Percentiles rank a stretch among this genome's conserved stretches.
These are phyloP conservation scores for Starmera stellimalicola DNA, from an alignment of 1,139 yeast genomes.

Conservation along the genomic window DNA sequence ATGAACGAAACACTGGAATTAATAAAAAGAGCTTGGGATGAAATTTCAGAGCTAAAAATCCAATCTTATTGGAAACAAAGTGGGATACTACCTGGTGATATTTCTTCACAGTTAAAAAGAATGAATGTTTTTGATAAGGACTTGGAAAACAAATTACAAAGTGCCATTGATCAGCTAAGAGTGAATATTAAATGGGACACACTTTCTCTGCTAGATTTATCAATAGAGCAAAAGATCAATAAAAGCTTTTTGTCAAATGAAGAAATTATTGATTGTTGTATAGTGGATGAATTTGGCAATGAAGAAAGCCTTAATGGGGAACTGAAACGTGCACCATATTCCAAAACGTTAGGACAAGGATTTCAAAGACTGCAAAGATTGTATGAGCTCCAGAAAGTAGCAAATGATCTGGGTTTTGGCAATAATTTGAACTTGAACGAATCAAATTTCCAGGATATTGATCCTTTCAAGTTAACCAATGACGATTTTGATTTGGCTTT, in stretches of 20 bases:
- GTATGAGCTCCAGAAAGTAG: conserved; percentile 8
- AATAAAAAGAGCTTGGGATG: conserved; percentile 48
- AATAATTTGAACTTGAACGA: conserved; percentile 1
- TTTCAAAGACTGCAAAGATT: conserved; percentile 14
- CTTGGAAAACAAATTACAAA: conserved; percentile 27
- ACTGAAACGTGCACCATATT: conserved; percentile 16
- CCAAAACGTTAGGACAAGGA: conserved; percentile 17
- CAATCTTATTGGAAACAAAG: conserved; percentile 44
- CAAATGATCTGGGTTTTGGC: conserved; percentile 1
- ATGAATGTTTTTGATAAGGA: conserved; percentile 19
- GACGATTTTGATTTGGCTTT: neutral
- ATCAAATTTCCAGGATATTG: conserved; percentile 1
- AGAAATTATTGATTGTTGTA: conserved; percentile 54
- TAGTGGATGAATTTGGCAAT: conserved; percentile 35
- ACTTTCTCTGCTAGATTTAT: conserved; percentile 44
- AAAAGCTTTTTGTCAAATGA: conserved; percentile 53
- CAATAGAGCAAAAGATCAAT: conserved; percentile 46
- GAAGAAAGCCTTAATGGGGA: conserved; percentile 12
- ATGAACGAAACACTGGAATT: conserved; percentile 49
- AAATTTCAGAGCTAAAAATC: conserved; percentile 36
- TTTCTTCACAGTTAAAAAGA: conserved; percentile 15
- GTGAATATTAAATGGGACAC: conserved; percentile 52
- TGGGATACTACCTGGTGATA: conserved; percentile 26
- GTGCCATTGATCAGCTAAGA: conserved; percentile 34
- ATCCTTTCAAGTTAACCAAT: conserved; percentile 2